These are phyloP conservation scores for Globisporangium sylvaticum DNA, from an alignment of 352 stramenopile species.

Conservation along the genomic window DNA sequence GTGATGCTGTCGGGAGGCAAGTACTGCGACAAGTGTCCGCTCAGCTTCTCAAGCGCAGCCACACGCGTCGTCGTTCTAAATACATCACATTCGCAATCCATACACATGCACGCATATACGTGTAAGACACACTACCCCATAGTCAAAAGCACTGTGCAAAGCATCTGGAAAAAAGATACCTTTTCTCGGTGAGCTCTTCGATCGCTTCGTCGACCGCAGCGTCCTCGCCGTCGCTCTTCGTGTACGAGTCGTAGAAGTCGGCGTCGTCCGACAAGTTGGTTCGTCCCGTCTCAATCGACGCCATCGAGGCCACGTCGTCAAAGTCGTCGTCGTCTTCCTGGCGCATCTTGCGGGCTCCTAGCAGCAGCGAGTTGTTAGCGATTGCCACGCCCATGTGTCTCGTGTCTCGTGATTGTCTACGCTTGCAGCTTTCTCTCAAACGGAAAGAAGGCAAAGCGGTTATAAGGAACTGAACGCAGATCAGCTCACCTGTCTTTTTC, in stretches of 20 bases:
- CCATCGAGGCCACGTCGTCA: slow-evolving; percentile 64
- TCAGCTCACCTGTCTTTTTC: slow-evolving; percentile 52
- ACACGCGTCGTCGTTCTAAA: slow-evolving; percentile 68
- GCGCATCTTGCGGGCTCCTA: slow-evolving; percentile 56
- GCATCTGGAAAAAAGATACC: slow-evolving; percentile 27
- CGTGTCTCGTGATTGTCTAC: not conserved
- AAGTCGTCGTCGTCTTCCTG: slow-evolving; percentile 56
- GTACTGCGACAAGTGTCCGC: slow-evolving; percentile 59
- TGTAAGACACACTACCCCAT: not conserved
- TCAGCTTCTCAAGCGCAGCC: slow-evolving; percentile 65
- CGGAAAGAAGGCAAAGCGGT: not conserved
- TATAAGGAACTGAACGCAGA: not conserved
- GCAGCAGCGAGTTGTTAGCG: slow-evolving; percentile 6
- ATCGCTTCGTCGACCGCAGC: slow-evolving; percentile 68
- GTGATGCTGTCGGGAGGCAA: slow-evolving; percentile 58
- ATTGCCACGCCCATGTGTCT: slow-evolving; percentile 7
- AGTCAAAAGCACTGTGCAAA: not conserved
- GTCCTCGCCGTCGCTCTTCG: slow-evolving; percentile 56
- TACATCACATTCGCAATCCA: not conserved
- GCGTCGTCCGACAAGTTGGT: slow-evolving; percentile 61
- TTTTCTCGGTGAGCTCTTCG: slow-evolving; percentile 74
- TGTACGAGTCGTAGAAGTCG: slow-evolving; percentile 68
- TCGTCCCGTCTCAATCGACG: slow-evolving; percentile 59
- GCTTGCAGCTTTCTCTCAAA: not conserved
- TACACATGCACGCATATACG: not conserved